Base-by-base conservation (phyloP, 495 filamentous ascomycete genomes). In the Talaromyces ruber region DNA sequence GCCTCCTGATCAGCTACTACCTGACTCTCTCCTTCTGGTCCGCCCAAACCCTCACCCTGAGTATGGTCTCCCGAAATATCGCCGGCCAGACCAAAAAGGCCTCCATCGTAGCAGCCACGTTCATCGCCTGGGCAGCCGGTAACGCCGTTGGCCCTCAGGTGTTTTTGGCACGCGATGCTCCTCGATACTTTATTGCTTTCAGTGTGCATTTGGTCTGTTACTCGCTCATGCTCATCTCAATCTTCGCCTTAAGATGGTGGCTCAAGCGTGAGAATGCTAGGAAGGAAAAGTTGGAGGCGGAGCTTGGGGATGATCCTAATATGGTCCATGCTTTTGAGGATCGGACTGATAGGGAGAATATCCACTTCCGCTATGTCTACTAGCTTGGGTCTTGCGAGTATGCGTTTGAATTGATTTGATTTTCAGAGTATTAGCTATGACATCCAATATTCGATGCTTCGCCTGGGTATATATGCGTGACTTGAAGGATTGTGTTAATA, bases 41-140 rank as follows among this genome's bases (percentile, higher is more conserved):
- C 11, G 81, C 82, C 2, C 86, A 85, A 66, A 85, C 84, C 2
- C 79, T 83, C 2, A 65, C 84, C 1, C 71, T 88, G 11, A 81
- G 80, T 2, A 78, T 87, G 66, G 84, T 88, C 57, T 79, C 77
- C 1, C 81, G 80, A 18, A 88, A 89, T 57, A 81, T 89, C n/a
- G 84, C 84, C 11, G 86, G 86, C 14, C 87, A 86, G 64, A 88
- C 86, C 7, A 89, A 89, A 70, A 88, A 88, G 64, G 73, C 79
- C 0, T 74, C 74, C 3, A 76, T 80, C 1, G 76, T 79, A 4
- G 79, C 79, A 14, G 68, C 72, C 1, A 77, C 74, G 0, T 78
- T 79, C 51, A 68, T 79, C 21, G 74, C 73, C 4, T 79, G 74
- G 73, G 74, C 74, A 28, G 70, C 71, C 16, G 76, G 76, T 3